Evolutionary conservation across 495 filamentous ascomycete genomes (phyloP).

Genomic region (Tuber magnatum): DNA sequence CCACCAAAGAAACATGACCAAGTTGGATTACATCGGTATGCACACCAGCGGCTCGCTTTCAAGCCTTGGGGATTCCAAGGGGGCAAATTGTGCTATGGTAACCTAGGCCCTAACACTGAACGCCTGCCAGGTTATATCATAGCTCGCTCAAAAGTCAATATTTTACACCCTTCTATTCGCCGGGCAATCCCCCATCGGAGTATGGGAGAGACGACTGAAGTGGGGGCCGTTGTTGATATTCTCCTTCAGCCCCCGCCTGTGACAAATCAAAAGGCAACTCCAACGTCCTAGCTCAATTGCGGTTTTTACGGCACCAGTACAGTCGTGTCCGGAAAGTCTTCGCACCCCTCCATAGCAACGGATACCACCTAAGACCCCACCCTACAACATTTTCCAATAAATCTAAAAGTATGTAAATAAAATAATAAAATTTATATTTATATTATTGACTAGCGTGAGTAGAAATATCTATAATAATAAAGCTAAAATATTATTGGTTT

Average conservation of each 20-base stretch:
- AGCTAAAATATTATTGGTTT: too few relatives aligned
- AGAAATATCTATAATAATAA: too few relatives aligned
- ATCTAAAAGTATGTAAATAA: too few relatives aligned
- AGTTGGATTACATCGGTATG: background rate
- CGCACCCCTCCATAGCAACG: too few relatives aligned
- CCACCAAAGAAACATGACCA: background rate
- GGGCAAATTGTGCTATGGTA: background rate
- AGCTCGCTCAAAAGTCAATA: background rate
- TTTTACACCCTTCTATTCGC: background rate
- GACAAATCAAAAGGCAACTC: background rate
- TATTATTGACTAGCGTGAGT: too few relatives aligned
- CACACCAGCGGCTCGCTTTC: background rate
- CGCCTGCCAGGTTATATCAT: too few relatives aligned
- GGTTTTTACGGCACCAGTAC: too few relatives aligned
- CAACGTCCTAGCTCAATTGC: background rate
- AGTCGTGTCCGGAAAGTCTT: too few relatives aligned
- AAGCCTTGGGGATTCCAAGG: background rate
- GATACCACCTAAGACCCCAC: too few relatives aligned
- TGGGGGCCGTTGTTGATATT: background rate
- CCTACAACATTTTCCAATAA: too few relatives aligned
- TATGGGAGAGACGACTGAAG: background rate
- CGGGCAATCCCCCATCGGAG: background rate
- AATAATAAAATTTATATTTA: too few relatives aligned
- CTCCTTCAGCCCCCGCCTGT: too few relatives aligned
- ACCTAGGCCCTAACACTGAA: background rate